A percentile compares a stretch with the other conserved stretches of the same genome.
Conservation (phyloP, 2,329 filamentous ascomycete species). For the Cephalotrichum gorgonifer region DNA sequence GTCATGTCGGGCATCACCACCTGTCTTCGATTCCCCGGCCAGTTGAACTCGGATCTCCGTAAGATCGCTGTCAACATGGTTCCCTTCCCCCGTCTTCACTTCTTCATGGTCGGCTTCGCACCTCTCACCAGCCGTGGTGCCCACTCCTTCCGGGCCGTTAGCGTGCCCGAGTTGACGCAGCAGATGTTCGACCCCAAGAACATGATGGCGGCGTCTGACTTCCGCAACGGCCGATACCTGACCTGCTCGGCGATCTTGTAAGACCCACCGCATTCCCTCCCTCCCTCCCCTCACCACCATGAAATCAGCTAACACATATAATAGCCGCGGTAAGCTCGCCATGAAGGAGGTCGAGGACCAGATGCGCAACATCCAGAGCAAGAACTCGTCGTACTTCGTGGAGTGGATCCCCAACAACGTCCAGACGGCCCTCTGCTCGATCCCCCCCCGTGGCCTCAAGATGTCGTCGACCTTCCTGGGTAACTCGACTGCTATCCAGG, state of each 20-base stretch:
- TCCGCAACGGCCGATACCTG: constrained; percentile 98
- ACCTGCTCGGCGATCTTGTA: constrained; percentile 98
- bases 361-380: constrained; percentile 99
- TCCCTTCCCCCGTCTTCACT: constrained; percentile 99
- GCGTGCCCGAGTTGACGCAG: constrained; percentile 96
- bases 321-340: constrained; percentile 91
- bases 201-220: constrained; percentile 99
- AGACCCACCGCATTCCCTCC: constrained; percentile 22
- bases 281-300: background rate
- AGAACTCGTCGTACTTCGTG: constrained; percentile 99
- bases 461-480: constrained; percentile 99
- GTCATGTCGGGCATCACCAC: constrained; percentile 99
- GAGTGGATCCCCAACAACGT: constrained; percentile 99
- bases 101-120: constrained; percentile 99
- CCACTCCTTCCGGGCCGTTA: constrained; percentile 93
- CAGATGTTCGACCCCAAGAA: constrained; percentile 99
- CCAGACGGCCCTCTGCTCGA: constrained; percentile 97
- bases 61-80: constrained; percentile 99
- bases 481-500: constrained; percentile 99
- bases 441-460: constrained; percentile 93
- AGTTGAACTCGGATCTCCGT: constrained; percentile 99
- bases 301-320: constrained; percentile 5
- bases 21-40: constrained; percentile 96
- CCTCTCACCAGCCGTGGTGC: constrained; percentile 81
- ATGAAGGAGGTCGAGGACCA: constrained; percentile 99